Evolutionary conservation across 1,284 basidiomycete species (phyloP), one percentile per base, ranked within the genome.

Genomic region (Exobasidium cylindrosporum): DNA sequence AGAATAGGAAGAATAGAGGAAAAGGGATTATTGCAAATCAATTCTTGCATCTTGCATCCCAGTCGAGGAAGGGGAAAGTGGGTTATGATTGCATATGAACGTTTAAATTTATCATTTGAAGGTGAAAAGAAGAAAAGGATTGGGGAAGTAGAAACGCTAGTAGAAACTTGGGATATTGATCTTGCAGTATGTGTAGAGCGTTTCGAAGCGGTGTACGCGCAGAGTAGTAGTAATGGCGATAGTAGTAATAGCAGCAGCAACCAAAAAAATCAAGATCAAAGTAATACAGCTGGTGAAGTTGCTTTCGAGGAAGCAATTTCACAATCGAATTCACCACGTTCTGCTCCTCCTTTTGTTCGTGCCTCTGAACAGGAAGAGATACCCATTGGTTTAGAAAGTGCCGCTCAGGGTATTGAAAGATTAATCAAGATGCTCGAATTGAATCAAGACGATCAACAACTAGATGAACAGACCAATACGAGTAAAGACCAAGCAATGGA

Each of bases 1-100:
- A 86, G 87, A 66, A 87, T 87, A 0, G 87, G 87, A n/a, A 24
- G 26, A 4, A 24, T 24, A 28, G 47, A 50, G 4, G 47, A 50
- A 4, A 28, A 14, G 14, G 46, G 35, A 10, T 29, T 71, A 40
- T 56, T 55, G n/a, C 83, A 86, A 17, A 85, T 92, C 26, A 84
- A 89, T 64, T 86, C 90, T 70, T 87, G 88, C 67, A 84, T 83
- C 4, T 82, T 92, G 0, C 93, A 97, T 75, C 93, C 93, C 0
- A 86, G 88, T 0, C 90, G 88, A 63, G 83, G 84, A 0, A 79
- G 80, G 65, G 91, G 91, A 0, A 87, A 89, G 52, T 96, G 91
- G 91, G 84, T 97, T 28, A 86, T 95, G 80, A 89, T 95, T 28
- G 86, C 92, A 0, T 82, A 88, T 10, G 89, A 90, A 31, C 54